Conservation (phyloP, 1,284 basidiomycete species). For the Puccinia novopanici region DNA sequence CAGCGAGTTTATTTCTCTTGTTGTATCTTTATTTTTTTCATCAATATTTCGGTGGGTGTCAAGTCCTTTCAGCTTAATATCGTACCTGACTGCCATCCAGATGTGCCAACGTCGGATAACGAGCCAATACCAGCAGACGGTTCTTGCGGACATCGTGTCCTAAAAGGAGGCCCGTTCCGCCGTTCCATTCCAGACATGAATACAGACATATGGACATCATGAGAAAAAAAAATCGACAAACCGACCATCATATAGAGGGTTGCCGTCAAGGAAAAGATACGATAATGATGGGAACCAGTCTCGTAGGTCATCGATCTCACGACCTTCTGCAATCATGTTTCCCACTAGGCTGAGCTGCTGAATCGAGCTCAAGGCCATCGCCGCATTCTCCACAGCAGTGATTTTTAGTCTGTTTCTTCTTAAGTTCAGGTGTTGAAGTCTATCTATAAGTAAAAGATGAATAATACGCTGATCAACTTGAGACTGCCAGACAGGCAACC, state of each 20-base stretch:
- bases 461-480: not conserved
- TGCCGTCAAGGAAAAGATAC: constrained; percentile 9
- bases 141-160: not conserved
- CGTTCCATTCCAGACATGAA: not conserved
- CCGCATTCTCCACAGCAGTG: not conserved
- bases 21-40: no score
- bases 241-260: constrained; percentile 16
- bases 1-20: no score
- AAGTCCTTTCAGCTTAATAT: no score
- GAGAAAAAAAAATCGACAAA: not conserved
- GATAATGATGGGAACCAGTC: constrained; percentile 10
- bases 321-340: not conserved
- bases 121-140: constrained; percentile 4
- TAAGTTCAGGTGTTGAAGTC: constrained; percentile 11
- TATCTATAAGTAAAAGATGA: not conserved
- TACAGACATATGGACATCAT: not conserved
- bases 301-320: constrained; percentile 16
- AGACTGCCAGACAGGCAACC: no score
- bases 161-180: not conserved
- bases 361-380: not conserved
- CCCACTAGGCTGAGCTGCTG: constrained; percentile 13
- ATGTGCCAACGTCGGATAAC: not conserved
- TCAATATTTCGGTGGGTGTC: no score
- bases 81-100: constrained; percentile 24
- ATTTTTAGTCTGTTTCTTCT: constrained; percentile 14